Percentiles rank a stretch among this genome's conserved stretches.
Evolutionary conservation across 192 early-diverging fungal species (phyloP).

Genomic region (Chytriomyces sp.): DNA sequence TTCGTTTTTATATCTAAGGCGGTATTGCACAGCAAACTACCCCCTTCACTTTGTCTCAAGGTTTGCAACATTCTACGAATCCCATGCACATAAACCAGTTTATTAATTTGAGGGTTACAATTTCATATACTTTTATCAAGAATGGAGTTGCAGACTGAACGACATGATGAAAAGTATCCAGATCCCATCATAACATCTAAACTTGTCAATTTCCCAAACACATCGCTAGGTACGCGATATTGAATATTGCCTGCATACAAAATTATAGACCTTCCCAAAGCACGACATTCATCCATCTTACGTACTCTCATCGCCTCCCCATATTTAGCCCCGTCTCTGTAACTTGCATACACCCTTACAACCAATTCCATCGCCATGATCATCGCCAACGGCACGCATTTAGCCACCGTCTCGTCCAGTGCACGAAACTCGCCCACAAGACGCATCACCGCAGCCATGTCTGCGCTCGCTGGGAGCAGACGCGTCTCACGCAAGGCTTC

Average conservation of each 20-base stretch:
- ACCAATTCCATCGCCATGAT: conserved; percentile 72
- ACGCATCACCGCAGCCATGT: conserved; percentile 59
- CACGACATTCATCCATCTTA: conserved; percentile 56
- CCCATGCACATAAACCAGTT: too few relatives aligned
- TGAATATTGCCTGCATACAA: conserved; percentile 84
- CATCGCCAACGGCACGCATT: conserved; percentile 76
- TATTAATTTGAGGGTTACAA: too few relatives aligned
- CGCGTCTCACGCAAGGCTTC: conserved; percentile 7
- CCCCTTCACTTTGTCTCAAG: too few relatives aligned
- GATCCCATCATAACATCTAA: conserved; percentile 65
- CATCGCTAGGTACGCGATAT: conserved; percentile 83
- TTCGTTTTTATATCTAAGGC: too few relatives aligned
- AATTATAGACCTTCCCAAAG: conserved; percentile 69
- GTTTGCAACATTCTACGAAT: too few relatives aligned
- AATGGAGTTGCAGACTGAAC: too few relatives aligned
- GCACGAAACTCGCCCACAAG: conserved; percentile 63
- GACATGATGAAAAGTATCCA: too few relatives aligned
- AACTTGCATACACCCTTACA: conserved; percentile 61
- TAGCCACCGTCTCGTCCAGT: conserved; percentile 69
- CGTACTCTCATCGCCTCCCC: conserved; percentile 32
- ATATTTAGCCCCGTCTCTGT: conserved; percentile 30
- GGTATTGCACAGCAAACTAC: too few relatives aligned
- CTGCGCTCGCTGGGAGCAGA: conserved; percentile 65
- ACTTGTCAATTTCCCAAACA: conserved; percentile 76
- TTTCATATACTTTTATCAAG: too few relatives aligned